Evolutionary conservation across 1,284 basidiomycete species (phyloP).

Genomic region (Sanguinoderma infundibulare): DNA sequence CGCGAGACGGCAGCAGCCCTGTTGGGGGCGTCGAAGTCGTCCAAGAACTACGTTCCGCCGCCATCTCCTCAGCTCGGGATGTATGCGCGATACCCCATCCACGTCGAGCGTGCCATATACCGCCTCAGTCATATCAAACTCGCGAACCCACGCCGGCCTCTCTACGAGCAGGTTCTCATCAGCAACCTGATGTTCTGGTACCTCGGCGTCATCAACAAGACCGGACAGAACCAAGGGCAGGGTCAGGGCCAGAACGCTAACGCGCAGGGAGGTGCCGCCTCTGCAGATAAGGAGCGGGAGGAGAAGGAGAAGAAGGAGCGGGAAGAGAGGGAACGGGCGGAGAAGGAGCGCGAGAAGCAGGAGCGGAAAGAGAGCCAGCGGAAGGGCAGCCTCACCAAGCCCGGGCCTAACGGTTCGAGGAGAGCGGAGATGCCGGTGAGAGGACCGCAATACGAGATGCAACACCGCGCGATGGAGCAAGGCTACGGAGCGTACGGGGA

Average conservation of each 20-base stretch:
- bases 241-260: conserved; percentile 16
- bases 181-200: conserved; percentile 99
- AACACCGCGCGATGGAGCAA: conserved; percentile 90
- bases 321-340: conserved; percentile 47
- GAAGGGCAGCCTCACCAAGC: conserved; percentile 48
- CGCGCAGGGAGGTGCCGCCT: conserved; percentile 5
- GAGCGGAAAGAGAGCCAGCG: conserved; percentile 51
- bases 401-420: conserved; percentile 60
- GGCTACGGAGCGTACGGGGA: conserved; percentile 55
- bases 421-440: conserved; percentile 86
- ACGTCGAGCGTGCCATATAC: conserved; percentile 98
- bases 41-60: conserved; percentile 64
- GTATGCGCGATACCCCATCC: conserved; percentile 92
- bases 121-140: conserved; percentile 97
- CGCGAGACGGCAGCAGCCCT: conserved; percentile 84
- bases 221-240: conserved; percentile 48
- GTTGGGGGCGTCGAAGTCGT: conserved; percentile 81
- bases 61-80: conserved; percentile 69
- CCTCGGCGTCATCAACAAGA: conserved; percentile 95
- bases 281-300: conserved; percentile 46
- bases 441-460: conserved; percentile 91
- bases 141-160: conserved; percentile 92
- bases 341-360: conserved; percentile 50
- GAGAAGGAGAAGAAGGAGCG: conserved; percentile 52
- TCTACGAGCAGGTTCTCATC: conserved; percentile 98